Evolutionary conservation across 768 basidiomycete genomes (phyloP), one percentile per base, ranked within the genome.

Genomic region (Mrakia hoshinonis): DNA sequence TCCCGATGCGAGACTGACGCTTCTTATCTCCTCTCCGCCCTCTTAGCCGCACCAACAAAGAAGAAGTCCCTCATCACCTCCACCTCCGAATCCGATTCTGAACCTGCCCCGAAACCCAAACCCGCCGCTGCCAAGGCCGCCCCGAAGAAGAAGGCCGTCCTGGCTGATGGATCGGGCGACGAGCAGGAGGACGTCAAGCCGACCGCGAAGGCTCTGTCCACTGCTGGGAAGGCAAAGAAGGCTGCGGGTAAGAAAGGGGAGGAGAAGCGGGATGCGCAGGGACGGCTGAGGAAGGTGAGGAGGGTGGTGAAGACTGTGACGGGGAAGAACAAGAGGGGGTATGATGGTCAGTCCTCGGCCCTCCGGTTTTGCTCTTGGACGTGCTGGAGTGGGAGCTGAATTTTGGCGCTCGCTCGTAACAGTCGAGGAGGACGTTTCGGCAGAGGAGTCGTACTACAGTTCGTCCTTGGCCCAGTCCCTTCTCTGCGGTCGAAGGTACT

Each of bases 221-320:
- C 43, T 43, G 43, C 43, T 43, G 43, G 7, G 7, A 51, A 51
- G 49, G 13, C 3, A 15, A 61, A 61, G 58, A 61, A 36, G 36
- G 34, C 20, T 31, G 34, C 34, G 34, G 58, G 3, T 26, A 12
- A 55, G 54, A 31, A 5, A 22, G 58, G 36, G 22, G 58, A 61
- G 18, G 58, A 61, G 58, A 61, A n/a, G 34, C 31, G 58, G 34
- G 58, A 61, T 22, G 58, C 15, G 4, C 58, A 61, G 22, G 58
- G 58, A 13, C 31, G 58, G 58, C n/a, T 61, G 58, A 61, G 58
- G 34, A 61, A 61, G 34, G 58, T 61, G 1, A 61, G 58, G 58
- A 61, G 58, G 58, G 58, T 61, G 58, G 58, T 61, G 31, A 61
- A 38, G 58, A 61, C 58, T 0, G 58, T 61, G 58, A 18, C 34